phyloP scores from a whole-genome alignment of 805 yeast species.

The Hanseniaspora clermontiae region DNA sequence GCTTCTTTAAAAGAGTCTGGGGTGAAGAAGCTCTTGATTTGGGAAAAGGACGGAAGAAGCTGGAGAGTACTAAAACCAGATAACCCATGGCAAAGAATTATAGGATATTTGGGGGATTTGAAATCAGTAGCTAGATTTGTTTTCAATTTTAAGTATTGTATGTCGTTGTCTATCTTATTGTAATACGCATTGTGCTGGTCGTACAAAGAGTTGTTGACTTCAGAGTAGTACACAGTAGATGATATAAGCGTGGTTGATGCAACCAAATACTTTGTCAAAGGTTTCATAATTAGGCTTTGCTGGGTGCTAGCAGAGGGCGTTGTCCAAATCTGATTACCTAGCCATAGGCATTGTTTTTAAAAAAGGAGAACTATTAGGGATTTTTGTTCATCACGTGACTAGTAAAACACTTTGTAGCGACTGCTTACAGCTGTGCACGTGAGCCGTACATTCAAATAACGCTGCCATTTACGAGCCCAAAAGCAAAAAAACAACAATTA shows the following conservation, averaged over 20 bases:
- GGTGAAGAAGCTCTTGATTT: constrained; percentile 20
- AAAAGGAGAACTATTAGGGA: neutral
- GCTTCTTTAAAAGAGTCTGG: constrained; percentile 19
- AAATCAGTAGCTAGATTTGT: constrained; percentile 28
- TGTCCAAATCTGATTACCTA: no score
- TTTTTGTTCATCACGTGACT: neutral
- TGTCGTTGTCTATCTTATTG: neutral
- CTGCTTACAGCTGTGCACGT: neutral
- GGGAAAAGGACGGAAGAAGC: constrained; percentile 33
- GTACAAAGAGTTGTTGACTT: neutral
- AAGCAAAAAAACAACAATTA: no score
- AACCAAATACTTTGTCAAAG: neutral
- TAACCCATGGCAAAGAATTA: constrained; percentile 76
- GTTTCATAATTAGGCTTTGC: neutral
- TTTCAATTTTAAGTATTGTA: neutral
- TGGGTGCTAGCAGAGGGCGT: no score
- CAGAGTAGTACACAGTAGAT: neutral
- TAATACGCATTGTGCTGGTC: neutral
- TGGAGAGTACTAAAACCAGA: constrained; percentile 60
- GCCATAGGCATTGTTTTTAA: neutral
- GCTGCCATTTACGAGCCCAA: no score
- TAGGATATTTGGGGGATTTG: constrained; percentile 53
- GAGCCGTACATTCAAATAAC: neutral
- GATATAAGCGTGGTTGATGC: neutral
- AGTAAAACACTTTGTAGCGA: neutral